Conservation (phyloP, 805 yeast genomes). For the Barnettozyma siamensis region DNA sequence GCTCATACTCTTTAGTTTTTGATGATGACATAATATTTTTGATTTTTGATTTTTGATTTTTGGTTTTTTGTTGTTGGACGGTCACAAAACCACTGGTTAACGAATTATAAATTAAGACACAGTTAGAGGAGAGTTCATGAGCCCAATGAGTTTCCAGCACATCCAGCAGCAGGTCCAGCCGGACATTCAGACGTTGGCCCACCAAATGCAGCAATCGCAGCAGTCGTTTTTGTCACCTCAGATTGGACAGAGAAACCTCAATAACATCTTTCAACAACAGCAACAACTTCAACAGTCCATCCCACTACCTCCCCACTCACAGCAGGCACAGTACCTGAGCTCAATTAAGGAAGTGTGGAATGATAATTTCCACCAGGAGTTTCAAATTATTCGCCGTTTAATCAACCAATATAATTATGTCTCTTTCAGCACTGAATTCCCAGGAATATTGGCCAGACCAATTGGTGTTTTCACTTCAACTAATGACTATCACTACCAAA, state of each 20-base stretch:
- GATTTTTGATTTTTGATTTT: no score
- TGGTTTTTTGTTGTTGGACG: no score
- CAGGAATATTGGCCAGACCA: constrained; percentile 94
- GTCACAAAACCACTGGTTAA: no score
- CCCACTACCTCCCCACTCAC: constrained; percentile 4
- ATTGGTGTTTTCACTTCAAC: constrained; percentile 88
- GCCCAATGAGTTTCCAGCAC: constrained; percentile 18
- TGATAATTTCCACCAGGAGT: constrained; percentile 61
- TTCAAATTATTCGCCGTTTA: constrained; percentile 53
- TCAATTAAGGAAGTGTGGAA: constrained; percentile 71
- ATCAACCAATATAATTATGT: constrained; percentile 52
- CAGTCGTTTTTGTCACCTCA: constrained; percentile 6
- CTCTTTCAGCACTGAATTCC: constrained; percentile 85
- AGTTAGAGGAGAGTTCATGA: no score
- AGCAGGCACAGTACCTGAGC: constrained; percentile 8
- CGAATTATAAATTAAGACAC: no score
- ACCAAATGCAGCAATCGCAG: constrained; percentile 5
- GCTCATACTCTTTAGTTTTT: no score
- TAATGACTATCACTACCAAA: constrained; percentile 92
- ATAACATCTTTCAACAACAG: constrained; percentile 12
- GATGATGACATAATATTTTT: no score
- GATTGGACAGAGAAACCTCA: constrained; percentile 4
- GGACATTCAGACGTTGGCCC: constrained; percentile 10
- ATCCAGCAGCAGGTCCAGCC: constrained; percentile 17
- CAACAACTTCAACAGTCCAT: constrained; percentile 14